phyloP scores from a whole-genome alignment of 768 basidiomycete genomes.

The Suillus bovinus region DNA sequence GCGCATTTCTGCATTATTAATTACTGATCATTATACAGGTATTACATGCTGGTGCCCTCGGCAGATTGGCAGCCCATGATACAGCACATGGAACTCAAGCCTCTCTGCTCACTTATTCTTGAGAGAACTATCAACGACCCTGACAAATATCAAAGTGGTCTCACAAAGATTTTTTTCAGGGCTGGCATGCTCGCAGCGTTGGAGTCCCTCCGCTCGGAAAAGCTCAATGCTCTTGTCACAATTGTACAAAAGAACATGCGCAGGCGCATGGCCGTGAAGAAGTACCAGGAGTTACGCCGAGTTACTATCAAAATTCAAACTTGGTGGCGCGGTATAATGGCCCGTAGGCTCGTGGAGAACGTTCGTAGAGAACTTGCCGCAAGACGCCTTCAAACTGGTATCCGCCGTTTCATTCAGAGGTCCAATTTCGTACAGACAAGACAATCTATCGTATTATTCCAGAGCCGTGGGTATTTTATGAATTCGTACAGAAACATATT shows the following conservation, averaged over 20 bases:
- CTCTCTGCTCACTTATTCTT: slow-evolving; percentile 83
- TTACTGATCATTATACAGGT: slow-evolving; percentile 49
- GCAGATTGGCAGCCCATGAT: slow-evolving; percentile 86
- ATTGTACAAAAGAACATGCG: slow-evolving; percentile 98
- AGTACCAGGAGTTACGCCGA: slow-evolving; percentile 66
- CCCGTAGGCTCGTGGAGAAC: slow-evolving; percentile 65
- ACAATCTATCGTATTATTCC: slow-evolving; percentile 67
- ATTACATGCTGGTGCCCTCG: slow-evolving; percentile 95
- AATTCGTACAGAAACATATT: background rate
- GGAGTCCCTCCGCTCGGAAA: slow-evolving; percentile 85
- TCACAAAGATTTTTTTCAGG: slow-evolving; percentile 99
- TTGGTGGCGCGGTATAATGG: slow-evolving; percentile 90
- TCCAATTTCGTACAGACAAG: slow-evolving; percentile 64
- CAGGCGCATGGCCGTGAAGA: slow-evolving; percentile 79
- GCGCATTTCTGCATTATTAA: slow-evolving; percentile 2
- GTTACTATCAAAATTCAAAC: slow-evolving; percentile 88
- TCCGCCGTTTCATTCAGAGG: slow-evolving; percentile 74
- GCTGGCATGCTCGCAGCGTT: slow-evolving; percentile 98
- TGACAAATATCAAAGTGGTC: slow-evolving; percentile 96
- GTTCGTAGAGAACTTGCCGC: slow-evolving; percentile 78
- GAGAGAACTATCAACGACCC: slow-evolving; percentile 86
- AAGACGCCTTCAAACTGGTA: slow-evolving; percentile 68
- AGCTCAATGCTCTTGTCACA: slow-evolving; percentile 89
- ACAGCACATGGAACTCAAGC: slow-evolving; percentile 74
- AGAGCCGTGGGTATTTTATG: slow-evolving; percentile 71